Evolutionary conservation across 106 monocot genomes (phyloP).

Genomic region (Dactylorhiza incarnata): DNA sequence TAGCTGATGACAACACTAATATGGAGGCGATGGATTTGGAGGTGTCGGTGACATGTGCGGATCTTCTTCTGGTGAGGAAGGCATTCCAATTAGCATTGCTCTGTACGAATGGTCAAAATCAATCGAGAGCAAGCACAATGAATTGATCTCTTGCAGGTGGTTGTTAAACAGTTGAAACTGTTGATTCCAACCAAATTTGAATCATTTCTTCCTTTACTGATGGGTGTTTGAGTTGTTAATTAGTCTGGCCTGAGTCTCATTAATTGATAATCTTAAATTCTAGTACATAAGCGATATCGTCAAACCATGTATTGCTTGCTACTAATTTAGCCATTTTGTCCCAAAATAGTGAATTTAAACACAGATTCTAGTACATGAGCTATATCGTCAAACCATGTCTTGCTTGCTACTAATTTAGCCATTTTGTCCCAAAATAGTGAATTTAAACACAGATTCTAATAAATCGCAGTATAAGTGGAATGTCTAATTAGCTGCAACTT

Average conservation of each 20-base stretch:
- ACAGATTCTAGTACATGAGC: neutral
- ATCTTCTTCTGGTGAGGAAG: constrained; percentile 55
- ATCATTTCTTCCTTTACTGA: neutral
- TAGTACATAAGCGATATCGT: neutral
- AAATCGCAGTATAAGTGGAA: no score
- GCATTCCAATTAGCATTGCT: constrained; percentile 86
- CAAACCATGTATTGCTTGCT: neutral
- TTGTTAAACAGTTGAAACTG: no score
- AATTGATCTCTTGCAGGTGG: no score
- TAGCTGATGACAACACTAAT: constrained; percentile 88
- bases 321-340: neutral
- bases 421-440: neutral
- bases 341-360: neutral
- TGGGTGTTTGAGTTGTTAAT: neutral
- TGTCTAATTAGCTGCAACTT: no score
- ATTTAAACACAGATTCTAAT: neutral
- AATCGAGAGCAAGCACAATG: no score
- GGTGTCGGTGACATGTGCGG: constrained; percentile 82
- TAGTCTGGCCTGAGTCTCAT: neutral
- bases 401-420: neutral
- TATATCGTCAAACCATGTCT: neutral
- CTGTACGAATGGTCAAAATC: constrained; percentile 88
- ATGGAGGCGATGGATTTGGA: constrained; percentile 94
- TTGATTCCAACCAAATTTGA: neutral
- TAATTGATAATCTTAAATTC: neutral